phyloP scores from a whole-genome alignment of 2,329 filamentous ascomycete genomes.

The Penicillium janthinellum region DNA sequence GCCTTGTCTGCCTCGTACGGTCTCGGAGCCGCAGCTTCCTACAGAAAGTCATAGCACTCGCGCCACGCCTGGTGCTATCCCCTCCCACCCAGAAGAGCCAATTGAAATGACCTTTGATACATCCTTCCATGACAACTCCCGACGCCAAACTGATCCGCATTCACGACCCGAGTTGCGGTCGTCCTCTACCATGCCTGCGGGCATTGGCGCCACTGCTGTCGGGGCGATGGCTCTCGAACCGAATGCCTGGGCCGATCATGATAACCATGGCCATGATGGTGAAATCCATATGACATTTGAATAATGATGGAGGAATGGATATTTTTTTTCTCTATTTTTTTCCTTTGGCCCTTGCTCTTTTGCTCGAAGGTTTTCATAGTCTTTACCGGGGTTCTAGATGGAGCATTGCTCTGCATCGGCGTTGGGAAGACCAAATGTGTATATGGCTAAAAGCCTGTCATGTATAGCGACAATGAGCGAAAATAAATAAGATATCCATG shows the following conservation, averaged over 20 bases:
- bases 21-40: slow-evolving; percentile 20
- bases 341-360: background rate
- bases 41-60: slow-evolving; percentile 14
- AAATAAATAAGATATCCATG: background rate
- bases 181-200: slow-evolving; percentile 35
- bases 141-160: slow-evolving; percentile 16
- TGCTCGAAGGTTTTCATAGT: slow-evolving; percentile 4
- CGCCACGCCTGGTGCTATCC: slow-evolving; percentile 14
- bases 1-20: slow-evolving; percentile 22
- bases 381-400: slow-evolving; percentile 8
- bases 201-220: slow-evolving; percentile 28
- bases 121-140: slow-evolving; percentile 52
- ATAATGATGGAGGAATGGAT: slow-evolving; percentile 42
- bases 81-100: slow-evolving; percentile 33
- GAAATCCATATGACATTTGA: slow-evolving; percentile 84
- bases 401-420: slow-evolving; percentile 5
- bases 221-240: slow-evolving; percentile 42
- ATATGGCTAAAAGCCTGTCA: slow-evolving; percentile 5
- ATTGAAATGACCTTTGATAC: slow-evolving; percentile 74
- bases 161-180: slow-evolving; percentile 35
- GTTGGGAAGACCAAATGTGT: slow-evolving; percentile 1
- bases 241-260: slow-evolving; percentile 73
- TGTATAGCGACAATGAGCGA: slow-evolving; percentile 10
- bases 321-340: background rate
- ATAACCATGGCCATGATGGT: slow-evolving; percentile 65